A percentile compares a stretch with the other conserved stretches of the same genome.
These are phyloP conservation scores for Globisporangium mamillatum DNA, from an alignment of 352 stramenopile species.

Conservation along the genomic window DNA sequence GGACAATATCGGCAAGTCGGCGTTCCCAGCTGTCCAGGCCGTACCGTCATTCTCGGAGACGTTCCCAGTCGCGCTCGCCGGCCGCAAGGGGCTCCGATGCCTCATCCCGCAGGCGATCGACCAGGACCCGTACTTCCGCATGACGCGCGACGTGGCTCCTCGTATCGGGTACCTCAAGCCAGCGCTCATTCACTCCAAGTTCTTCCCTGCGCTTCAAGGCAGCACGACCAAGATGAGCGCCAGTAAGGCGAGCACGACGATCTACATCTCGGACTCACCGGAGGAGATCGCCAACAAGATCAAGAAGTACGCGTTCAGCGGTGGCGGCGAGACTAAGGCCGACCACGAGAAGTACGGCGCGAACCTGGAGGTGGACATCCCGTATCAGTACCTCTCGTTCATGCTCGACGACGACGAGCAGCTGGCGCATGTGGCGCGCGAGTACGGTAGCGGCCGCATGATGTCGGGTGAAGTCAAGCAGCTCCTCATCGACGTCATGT, in stretches of 20 bases:
- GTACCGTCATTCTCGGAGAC: conserved; percentile 97
- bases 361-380: conserved; percentile 98
- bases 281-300: conserved; percentile 95
- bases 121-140: conserved; percentile 98
- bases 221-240: conserved; percentile 98
- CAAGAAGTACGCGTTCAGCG: conserved; percentile 89
- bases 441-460: conserved; percentile 95
- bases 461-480: conserved; percentile 99
- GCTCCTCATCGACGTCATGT: conserved; percentile 93
- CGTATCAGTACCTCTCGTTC: conserved; percentile 99
- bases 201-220: conserved; percentile 98
- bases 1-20: conserved; percentile 98
- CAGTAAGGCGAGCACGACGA: conserved; percentile 94
- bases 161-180: conserved; percentile 96
- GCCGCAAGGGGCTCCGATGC: conserved; percentile 91
- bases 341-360: conserved; percentile 98
- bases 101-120: conserved; percentile 99
- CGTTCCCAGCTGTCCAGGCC: conserved; percentile 98
- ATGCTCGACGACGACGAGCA: conserved; percentile 99
- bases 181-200: conserved; percentile 99
- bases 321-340: conserved; percentile 97
- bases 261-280: conserved; percentile 98
- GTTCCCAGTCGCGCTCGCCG: conserved; percentile 92
- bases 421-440: conserved; percentile 89
- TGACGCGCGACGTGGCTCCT: conserved; percentile 98